Percentiles rank a stretch among this genome's conserved stretches.
These are phyloP conservation scores for Gryganskiella cystojenkinii DNA, from an alignment of 192 early-diverging fungal genomes.

Conservation along the genomic window DNA sequence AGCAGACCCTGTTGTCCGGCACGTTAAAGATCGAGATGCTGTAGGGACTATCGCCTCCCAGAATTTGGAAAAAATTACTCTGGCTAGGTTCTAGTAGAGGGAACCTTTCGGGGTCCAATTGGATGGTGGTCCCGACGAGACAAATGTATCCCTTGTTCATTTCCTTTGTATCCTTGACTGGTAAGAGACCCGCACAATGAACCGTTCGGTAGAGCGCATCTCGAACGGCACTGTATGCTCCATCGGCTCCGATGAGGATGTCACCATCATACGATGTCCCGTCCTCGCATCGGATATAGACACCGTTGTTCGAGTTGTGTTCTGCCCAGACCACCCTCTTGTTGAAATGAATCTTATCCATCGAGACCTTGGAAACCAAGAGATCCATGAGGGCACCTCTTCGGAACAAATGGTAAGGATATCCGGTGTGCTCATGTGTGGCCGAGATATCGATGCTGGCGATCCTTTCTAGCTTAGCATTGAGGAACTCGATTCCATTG, in stretches of 20 bases:
- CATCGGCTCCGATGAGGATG: slow-evolving; percentile 38
- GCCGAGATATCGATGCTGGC: background rate
- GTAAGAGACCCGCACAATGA: background rate
- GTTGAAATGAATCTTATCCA: slow-evolving; percentile 9
- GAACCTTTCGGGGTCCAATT: background rate
- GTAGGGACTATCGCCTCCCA: background rate
- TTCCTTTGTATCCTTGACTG: background rate
- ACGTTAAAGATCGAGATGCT: slow-evolving; percentile 1
- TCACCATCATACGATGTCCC: slow-evolving; percentile 15
- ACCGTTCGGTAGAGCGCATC: background rate
- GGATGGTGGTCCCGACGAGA: background rate
- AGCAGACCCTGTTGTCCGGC: slow-evolving; percentile 8
- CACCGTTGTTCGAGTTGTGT: slow-evolving; percentile 9
- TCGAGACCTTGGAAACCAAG: background rate
- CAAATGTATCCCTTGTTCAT: slow-evolving; percentile 9
- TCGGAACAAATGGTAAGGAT: background rate
- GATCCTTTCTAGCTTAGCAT: slow-evolving; percentile 17
- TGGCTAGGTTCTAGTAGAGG: background rate
- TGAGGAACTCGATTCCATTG: background rate
- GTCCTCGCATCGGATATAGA: slow-evolving; percentile 29
- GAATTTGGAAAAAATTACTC: background rate
- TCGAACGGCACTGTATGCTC: slow-evolving; percentile 21
- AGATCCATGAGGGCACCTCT: background rate
- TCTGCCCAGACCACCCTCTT: slow-evolving; percentile 10
- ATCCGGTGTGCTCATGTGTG: background rate